A percentile compares a stretch with the other conserved stretches of the same genome.
Evolutionary conservation across 768 basidiomycete genomes (phyloP).

Genomic region (Crucibulum laeve): DNA sequence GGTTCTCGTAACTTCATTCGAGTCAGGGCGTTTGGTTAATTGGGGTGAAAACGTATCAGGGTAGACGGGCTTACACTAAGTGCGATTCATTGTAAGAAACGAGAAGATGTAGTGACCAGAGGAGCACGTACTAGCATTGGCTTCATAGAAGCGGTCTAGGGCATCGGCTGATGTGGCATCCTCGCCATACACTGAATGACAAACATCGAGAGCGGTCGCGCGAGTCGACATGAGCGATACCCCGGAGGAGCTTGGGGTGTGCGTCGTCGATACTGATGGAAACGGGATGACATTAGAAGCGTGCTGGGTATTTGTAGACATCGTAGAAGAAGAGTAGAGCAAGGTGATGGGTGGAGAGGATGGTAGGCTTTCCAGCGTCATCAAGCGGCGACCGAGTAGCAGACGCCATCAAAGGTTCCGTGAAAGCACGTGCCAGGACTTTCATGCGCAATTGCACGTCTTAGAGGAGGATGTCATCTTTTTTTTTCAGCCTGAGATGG

Average conservation of each 20-base stretch:
- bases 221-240: constrained; percentile 41
- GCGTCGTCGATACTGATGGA: constrained; percentile 8
- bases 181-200: constrained; percentile 66
- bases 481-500: no score
- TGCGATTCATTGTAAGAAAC: constrained; percentile 10
- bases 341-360: neutral
- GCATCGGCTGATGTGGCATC: constrained; percentile 43
- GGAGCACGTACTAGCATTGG: constrained; percentile 57
- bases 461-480: no score
- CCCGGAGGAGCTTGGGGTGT: constrained; percentile 18
- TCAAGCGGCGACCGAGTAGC: no score
- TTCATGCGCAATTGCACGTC: no score
- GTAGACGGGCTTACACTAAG: constrained; percentile 34
- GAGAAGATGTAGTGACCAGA: constrained; percentile 3
- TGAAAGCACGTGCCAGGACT: no score
- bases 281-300: constrained; percentile 13
- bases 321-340: neutral
- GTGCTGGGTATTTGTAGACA: neutral
- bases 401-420: no score
- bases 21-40: constrained; percentile 8
- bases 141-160: constrained; percentile 64
- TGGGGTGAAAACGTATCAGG: constrained; percentile 2
- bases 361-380: no score
- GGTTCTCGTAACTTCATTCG: constrained; percentile 67
- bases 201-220: constrained; percentile 62